Base-by-base conservation (phyloP, 345 rosid genomes). In the Citrus reticulata region DNA sequence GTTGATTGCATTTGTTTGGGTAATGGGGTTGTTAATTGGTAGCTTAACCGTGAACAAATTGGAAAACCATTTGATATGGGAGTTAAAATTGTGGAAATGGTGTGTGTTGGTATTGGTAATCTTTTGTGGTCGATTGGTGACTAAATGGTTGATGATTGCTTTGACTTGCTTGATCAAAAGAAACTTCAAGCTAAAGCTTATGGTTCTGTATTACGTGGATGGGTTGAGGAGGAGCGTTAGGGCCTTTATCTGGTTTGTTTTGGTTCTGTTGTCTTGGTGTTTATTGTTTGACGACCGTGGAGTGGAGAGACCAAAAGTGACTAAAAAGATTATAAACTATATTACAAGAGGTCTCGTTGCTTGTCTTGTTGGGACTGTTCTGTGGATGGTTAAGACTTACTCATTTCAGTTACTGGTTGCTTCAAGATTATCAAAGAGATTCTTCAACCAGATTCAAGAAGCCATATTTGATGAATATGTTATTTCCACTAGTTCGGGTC, bases 391-490 rank as follows among this genome's bases (percentile, higher is more conserved):
- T 29, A 91, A 91, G 76, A 89, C 88, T 2, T 83, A 88, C 49
- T 80, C 88, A 22, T 71, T 91, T 1, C 89, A 91, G 78, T 25
- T 88, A 32, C 74, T 89, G 54, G 87, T 91, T 64, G 82, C 94
- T 75, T 84, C 90, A 11, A 49, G 55, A 49, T 64, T 91, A 83
- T 79, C 92, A 86, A 66, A 83, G 82, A 82, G 90, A 82, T 91
- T 91, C 84, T 89, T 91, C 46, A 92, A 89, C 30, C 78, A 90
- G 79, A 91, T 88, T 83, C 92, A 91, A 61, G 92, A 91, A 49
- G 84, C 92, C 3, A 78, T 89, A 67, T 89, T 88, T 68, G 90
- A 89, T 84, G 93, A 89, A 77, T 89, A 85, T 69, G 72, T 91
- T 68, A 84, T 89, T 14, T 73, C 59, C 74, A 76, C 81, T 4